These are phyloP conservation scores for Pezicula radicicola DNA, from an alignment of 2,329 filamentous ascomycete genomes.

Conservation along the genomic window DNA sequence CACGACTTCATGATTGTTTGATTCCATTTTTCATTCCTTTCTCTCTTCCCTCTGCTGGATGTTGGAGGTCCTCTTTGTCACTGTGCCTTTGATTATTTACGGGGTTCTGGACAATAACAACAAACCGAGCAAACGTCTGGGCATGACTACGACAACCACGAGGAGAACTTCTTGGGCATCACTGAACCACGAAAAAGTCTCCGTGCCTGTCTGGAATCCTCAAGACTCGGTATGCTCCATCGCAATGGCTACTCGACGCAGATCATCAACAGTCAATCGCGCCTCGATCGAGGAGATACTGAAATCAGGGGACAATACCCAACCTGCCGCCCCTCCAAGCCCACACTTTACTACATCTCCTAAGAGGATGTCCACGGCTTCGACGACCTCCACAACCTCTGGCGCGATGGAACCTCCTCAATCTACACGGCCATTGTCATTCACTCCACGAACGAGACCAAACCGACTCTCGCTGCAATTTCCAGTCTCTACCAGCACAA, in stretches of 20 bases:
- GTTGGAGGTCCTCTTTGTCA: neutral
- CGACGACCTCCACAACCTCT: constrained; percentile 3
- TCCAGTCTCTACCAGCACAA: constrained; percentile 23
- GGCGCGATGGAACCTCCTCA: constrained; percentile 21
- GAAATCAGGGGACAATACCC: constrained; percentile 17
- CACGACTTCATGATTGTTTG: neutral
- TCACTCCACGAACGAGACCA: constrained; percentile 19
- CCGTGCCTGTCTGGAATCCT: neutral
- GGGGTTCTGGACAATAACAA: constrained; percentile 17
- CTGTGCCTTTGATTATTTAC: neutral
- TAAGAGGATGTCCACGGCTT: constrained; percentile 10
- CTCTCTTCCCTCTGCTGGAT: neutral
- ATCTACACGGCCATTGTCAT: constrained; percentile 23
- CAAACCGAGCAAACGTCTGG: constrained; percentile 9
- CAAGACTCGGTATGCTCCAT: constrained; percentile 20
- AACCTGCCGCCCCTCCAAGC: constrained; percentile 19
- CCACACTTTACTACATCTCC: constrained; percentile 23
- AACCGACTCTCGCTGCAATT: constrained; percentile 30
- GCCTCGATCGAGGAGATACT: constrained; percentile 27
- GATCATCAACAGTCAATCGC: constrained; percentile 21
- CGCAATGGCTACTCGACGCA: constrained; percentile 23
- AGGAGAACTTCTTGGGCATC: constrained; percentile 15
- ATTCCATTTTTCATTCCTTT: neutral
- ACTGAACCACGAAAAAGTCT: constrained; percentile 15
- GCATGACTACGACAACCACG: constrained; percentile 18